Base-by-base conservation (phyloP, 345 rosid genomes). In the Murraya paniculata region DNA sequence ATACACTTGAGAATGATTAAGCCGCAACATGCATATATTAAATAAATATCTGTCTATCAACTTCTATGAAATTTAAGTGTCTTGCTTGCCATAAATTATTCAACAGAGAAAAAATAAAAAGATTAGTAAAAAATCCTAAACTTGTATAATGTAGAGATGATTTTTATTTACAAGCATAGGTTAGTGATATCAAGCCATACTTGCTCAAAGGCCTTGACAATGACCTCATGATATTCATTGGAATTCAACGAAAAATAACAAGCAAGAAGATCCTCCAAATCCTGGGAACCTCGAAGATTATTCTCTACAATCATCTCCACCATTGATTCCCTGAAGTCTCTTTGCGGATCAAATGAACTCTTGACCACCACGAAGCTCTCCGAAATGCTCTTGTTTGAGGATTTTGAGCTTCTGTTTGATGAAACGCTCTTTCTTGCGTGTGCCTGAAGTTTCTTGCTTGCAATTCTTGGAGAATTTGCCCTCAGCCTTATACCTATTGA, bases 241-340 rank as follows among this genome's bases (percentile, higher is more conserved):
- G 94, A 87, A 81, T 94, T 94, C 62, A 94, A 84, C 1, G 91
- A 88, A 41, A 94, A 91, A 75, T 91, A 94, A 61, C 95, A 91
- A 3, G 97, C 96, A 7, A 94, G 97, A 66, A 94, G 94, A 69
- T 93, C 91, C 81, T 94, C 98, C 57, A 94, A 77, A 67, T 91
- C 97, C 68, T 88, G 89, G 0, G 90, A 84, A 14, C 84, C 79
- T 55, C 84, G 86, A 27, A 94, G 85, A 56, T 90, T 89, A 68
- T 93, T 89, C 87, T 88, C 98, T 77, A 83, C 79, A 16, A 94
- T 93, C 97, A 94, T 94, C 82, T 93, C 98, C 80, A 85, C 87
- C 97, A 94, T 94, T 11, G 98, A 94, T 14, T 91, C 94, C 82
- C 87, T 88, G 87, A 94, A 94, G 81, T 94, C 97, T 56, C 73